Conservation (phyloP, 208 protist species). For the Naegleria lovaniensis region DNA sequence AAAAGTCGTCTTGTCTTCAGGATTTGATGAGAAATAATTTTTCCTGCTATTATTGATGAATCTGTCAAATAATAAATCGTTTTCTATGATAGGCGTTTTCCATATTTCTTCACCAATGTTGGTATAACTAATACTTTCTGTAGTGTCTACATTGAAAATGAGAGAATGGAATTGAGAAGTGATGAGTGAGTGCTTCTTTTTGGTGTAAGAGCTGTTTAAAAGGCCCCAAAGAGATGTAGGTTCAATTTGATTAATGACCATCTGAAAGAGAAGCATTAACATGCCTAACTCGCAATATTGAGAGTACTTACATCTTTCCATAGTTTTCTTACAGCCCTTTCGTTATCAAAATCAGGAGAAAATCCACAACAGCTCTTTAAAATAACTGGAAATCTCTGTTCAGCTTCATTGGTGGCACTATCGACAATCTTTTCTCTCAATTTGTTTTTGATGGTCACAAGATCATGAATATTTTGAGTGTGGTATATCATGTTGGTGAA, state of each 20-base stretch:
- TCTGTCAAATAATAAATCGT: not conserved
- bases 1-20: not conserved
- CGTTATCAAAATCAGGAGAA: not conserved
- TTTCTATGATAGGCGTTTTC: not conserved
- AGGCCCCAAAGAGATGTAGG: not conserved
- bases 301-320: not conserved
- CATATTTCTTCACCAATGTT: slow-evolving; percentile 6
- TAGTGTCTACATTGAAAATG: not conserved
- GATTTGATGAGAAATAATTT: not conserved
- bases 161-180: not conserved
- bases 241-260: no score
- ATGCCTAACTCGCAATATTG: no score
- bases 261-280: no score
- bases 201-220: not conserved
- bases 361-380: not conserved
- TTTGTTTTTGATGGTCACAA: not conserved
- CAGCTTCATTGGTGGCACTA: not conserved
- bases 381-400: not conserved
- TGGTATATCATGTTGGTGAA: not conserved
- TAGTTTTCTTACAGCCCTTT: not conserved
- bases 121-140: not conserved
- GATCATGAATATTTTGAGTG: not conserved
- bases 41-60: not conserved
- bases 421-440: not conserved
- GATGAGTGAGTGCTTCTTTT: not conserved